Percentiles rank a stretch among this genome's conserved stretches.
Conservation (phyloP, 1,284 basidiomycete genomes). For the Leccinum fallax region DNA sequence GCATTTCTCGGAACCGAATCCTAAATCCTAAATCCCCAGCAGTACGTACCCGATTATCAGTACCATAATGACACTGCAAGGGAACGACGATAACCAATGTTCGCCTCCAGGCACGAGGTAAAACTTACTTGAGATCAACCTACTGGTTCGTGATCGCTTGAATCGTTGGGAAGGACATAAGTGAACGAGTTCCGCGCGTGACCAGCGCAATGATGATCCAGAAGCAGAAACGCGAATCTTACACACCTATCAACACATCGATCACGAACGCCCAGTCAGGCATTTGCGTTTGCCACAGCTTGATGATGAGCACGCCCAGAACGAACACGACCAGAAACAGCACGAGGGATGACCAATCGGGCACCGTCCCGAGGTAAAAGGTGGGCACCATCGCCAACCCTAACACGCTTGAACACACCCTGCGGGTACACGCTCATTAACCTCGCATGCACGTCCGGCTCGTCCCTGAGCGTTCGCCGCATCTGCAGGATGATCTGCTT, state of each 20-base stretch:
- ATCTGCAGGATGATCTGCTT: constrained; percentile 60
- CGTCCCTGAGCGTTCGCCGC: constrained; percentile 55
- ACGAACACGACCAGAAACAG: constrained; percentile 46
- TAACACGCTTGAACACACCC: constrained; percentile 47
- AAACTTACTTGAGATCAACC: constrained; percentile 40
- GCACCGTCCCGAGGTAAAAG: constrained; percentile 17
- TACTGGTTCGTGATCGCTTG: constrained; percentile 45
- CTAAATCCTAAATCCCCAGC: constrained; percentile 13
- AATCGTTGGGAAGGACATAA: constrained; percentile 44
- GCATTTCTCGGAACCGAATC: too few relatives aligned
- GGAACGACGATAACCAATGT: background rate
- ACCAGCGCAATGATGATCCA: background rate
- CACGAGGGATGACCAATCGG: constrained; percentile 37
- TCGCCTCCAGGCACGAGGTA: background rate
- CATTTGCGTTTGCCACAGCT: constrained; percentile 57
- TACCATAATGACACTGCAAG: constrained; percentile 45
- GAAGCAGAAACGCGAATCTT: background rate
- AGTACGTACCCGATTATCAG: constrained; percentile 45
- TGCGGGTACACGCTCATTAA: constrained; percentile 74
- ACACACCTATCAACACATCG: constrained; percentile 40
- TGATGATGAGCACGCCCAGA: constrained; percentile 59
- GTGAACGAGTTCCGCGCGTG: constrained; percentile 24
- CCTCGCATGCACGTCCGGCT: constrained; percentile 75
- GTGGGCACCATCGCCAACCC: constrained; percentile 17
- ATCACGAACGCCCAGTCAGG: constrained; percentile 57